These are phyloP conservation scores for Podospora pseudoanserina DNA, from an alignment of 495 filamentous ascomycete species.

Conservation along the genomic window DNA sequence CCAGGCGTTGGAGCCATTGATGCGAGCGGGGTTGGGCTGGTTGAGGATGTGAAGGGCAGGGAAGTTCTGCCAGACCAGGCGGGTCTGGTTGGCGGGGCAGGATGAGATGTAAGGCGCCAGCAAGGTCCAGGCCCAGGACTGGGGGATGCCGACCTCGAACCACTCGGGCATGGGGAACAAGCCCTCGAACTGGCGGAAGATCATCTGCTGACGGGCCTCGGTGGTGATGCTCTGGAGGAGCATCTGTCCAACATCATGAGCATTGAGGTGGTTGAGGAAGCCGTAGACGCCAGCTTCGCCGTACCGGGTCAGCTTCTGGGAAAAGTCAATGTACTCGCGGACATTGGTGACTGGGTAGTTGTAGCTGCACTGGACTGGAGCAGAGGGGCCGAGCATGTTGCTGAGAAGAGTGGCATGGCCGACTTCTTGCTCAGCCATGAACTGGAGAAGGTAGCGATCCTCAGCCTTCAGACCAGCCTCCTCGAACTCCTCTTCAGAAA, in stretches of 20 bases:
- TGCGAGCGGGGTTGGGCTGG: conserved; percentile 66
- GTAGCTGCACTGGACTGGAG: conserved; percentile 73
- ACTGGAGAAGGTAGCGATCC: conserved; percentile 69
- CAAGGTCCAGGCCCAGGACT: conserved; percentile 84
- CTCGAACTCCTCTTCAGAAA: conserved; percentile 67
- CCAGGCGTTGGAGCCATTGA: conserved; percentile 52
- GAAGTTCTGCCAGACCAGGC: conserved; percentile 86
- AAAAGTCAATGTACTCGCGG: conserved; percentile 78
- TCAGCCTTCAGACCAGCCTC: conserved; percentile 62
- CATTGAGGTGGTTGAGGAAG: conserved; percentile 77
- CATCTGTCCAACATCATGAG: conserved; percentile 67
- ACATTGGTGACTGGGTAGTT: conserved; percentile 79
- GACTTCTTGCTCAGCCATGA: conserved; percentile 82
- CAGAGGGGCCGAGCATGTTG: conserved; percentile 76
- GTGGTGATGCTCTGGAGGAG: conserved; percentile 73
- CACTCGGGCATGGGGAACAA: conserved; percentile 83
- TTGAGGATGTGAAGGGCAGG: conserved; percentile 70
- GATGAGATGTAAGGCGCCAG: conserved; percentile 80
- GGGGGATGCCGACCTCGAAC: conserved; percentile 77
- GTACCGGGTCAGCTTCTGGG: conserved; percentile 77
- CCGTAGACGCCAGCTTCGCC: conserved; percentile 83
- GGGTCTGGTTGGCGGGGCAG: conserved; percentile 71
- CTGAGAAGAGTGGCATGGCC: conserved; percentile 75
- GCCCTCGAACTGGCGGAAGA: conserved; percentile 82
- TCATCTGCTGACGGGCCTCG: conserved; percentile 85